Evolutionary conservation across 441 rosid species (phyloP), one percentile per base, ranked within the genome.

Genomic region (Sinapis alba): DNA sequence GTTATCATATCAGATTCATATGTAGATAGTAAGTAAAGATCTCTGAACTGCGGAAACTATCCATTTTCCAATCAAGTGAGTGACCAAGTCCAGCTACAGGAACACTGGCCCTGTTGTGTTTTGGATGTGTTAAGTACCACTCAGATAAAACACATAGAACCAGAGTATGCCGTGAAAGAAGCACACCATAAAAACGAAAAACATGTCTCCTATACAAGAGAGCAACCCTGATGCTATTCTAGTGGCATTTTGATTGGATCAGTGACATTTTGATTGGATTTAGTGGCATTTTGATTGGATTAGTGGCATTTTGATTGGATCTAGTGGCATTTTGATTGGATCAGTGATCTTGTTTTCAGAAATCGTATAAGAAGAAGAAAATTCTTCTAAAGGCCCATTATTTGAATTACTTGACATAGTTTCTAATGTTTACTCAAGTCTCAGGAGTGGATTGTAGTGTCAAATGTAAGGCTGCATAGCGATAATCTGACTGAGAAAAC

Each of bases 401-500:
- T 94, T 58, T 80, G 45, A 38, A 38, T 38, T 92, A 67, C 83
- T 78, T 71, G 93, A 91, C 80, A 83, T 95, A 58, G 94, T 92
- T 71, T 82, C 92, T 27, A 53, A 65, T 41, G 94, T 95, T 64
- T 91, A 92, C 83, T 65, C 85, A 50, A 86, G 53, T 90, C 83
- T 65, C 85, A 50, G 86, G 53, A 43, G 93, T 90, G 58, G 96
- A 89, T 72, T 82, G 73, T 53, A 67, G 63, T 93, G 0, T 83
- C 80, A 23, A 92, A 95, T 77, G 96, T 92, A 80, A 86, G 85
- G 87, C 86, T 89, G 83, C 97, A 91, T 50, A 89, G 90, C 51
- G 89, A 91, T 41, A 96, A 95, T 80, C 84, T 95, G 76, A 87
- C 85, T n/a, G 78, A 69, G 86, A 80, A 74, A 81, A 85, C 45